Base-by-base conservation (phyloP, 306 rosid genomes). In the Vicia villosa region DNA sequence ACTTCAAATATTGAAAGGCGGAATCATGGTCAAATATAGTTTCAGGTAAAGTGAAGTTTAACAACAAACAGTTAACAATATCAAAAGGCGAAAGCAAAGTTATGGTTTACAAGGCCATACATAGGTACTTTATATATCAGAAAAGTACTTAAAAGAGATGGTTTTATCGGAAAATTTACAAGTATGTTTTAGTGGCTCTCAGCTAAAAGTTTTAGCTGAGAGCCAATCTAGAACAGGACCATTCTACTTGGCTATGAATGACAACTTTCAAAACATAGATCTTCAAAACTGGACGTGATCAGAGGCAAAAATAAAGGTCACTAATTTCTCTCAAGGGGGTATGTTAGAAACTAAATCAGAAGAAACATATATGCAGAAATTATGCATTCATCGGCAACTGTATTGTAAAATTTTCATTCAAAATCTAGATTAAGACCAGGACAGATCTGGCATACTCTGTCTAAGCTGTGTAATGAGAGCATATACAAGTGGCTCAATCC, bases 1-100 rank as follows among this genome's bases (percentile, higher is more conserved):
- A 74, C 75, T 69, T 68, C 56, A 52, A 60, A 56, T 56, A 60
- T 52, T 66, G 54, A 75, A 40, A 52, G 28, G 56, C 68, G 51
- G 62, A 64, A 62, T 68, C 70, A 49, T 43, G 50, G 78, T 38
- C 21, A 34, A 54, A 58, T 34, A 79, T 22, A 69, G 32, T 28
- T 32, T 50, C 66, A 43, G 62, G 26, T 22, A 22, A 38, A 20
- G 37, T 36, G 61, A 81, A 43, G 30, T 66, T 40, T 32, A 57
- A 65, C 61, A 14, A 15, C 64, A 32, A 75, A 22, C 57, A 52
- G 16, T 19, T 28, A 58, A 68, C 15, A 56, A 47, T 42, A 34
- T 6, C 51, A 63, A 12, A 46, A 62, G 55, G 14, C 55, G 15
- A 62, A 75, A 69, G 60, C 72, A 50, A 9, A 63, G 41, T 66